These are phyloP conservation scores for Sarcomyxa edulis DNA, from an alignment of 768 basidiomycete species.

Conservation along the genomic window DNA sequence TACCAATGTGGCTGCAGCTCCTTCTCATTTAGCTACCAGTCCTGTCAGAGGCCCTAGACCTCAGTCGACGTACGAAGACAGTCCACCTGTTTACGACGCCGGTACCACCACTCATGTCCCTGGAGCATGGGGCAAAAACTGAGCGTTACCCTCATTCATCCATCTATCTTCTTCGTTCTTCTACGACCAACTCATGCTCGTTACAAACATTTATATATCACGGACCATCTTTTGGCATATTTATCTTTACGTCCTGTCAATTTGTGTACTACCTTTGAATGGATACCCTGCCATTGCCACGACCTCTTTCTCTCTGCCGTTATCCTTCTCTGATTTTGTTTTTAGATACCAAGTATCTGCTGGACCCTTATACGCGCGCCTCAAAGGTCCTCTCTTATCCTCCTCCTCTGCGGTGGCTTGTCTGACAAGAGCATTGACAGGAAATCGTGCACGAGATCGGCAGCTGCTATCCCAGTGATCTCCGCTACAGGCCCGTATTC, in stretches of 20 bases:
- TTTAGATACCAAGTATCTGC: too few species aligned
- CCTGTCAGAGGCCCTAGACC: constrained; percentile 39
- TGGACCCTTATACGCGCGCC: too few species aligned
- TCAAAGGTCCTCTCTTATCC: not conserved
- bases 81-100: constrained; percentile 64
- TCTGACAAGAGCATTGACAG: constrained; percentile 6
- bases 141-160: too few species aligned
- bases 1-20: constrained; percentile 21
- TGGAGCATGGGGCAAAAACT: constrained; percentile 51
- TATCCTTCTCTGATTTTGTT: too few species aligned
- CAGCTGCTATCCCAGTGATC: constrained; percentile 59
- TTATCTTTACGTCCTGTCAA: too few species aligned
- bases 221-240: too few species aligned
- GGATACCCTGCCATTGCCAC: too few species aligned
- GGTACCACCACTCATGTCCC: constrained; percentile 39
- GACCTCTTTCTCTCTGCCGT: too few species aligned
- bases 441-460: constrained; percentile 37
- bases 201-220: too few species aligned
- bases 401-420: constrained; percentile 4
- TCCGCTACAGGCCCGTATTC: constrained; percentile 38
- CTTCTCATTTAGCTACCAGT: constrained; percentile 21
- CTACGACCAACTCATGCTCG: too few species aligned
- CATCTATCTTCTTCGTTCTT: too few species aligned
- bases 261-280: too few species aligned
- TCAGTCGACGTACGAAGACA: constrained; percentile 39